A percentile compares a stretch with the other conserved stretches of the same genome.
Conservation (phyloP, 2,329 filamentous ascomycete species). For the Ophiostoma piceae region DNA sequence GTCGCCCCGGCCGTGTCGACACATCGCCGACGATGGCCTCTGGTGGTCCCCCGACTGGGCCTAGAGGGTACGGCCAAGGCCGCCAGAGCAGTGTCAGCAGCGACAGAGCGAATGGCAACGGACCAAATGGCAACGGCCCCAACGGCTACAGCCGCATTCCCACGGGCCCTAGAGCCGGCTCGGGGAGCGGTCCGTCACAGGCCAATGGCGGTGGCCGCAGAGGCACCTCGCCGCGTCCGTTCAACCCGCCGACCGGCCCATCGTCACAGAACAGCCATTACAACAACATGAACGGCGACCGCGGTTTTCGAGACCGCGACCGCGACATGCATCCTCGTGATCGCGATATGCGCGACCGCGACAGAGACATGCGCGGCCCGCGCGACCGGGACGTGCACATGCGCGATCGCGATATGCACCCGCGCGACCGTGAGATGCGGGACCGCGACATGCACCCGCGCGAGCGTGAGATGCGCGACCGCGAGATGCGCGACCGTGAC, state of each 20-base stretch:
- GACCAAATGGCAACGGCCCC: conserved; percentile 18
- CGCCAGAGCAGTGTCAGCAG: conserved; percentile 24
- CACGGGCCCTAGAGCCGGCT: conserved; percentile 38
- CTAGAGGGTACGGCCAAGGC: conserved; percentile 21
- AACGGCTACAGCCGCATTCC: no score
- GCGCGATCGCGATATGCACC: background rate
- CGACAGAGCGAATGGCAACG: conserved; percentile 35
- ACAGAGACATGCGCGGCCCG: background rate
- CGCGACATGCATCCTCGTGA: background rate
- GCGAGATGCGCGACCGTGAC: background rate
- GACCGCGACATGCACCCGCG: background rate
- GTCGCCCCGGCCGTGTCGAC: conserved; percentile 28
- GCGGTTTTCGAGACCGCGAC: background rate
- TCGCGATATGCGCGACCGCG: conserved; percentile 5
- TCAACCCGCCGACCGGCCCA: conserved; percentile 55
- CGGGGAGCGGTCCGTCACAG: conserved; percentile 13
- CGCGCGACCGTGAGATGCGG: background rate
- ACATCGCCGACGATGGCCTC: conserved; percentile 5
- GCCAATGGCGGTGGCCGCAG: conserved; percentile 3
- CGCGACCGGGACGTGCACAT: background rate
- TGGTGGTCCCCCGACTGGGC: conserved; percentile 23
- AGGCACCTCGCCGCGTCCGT: conserved; percentile 39
- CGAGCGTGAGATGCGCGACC: background rate
- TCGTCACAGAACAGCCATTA: conserved; percentile 35
- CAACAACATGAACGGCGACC: background rate